Evolutionary conservation across 805 yeast species (phyloP).

Genomic region (Pichia insulana): DNA sequence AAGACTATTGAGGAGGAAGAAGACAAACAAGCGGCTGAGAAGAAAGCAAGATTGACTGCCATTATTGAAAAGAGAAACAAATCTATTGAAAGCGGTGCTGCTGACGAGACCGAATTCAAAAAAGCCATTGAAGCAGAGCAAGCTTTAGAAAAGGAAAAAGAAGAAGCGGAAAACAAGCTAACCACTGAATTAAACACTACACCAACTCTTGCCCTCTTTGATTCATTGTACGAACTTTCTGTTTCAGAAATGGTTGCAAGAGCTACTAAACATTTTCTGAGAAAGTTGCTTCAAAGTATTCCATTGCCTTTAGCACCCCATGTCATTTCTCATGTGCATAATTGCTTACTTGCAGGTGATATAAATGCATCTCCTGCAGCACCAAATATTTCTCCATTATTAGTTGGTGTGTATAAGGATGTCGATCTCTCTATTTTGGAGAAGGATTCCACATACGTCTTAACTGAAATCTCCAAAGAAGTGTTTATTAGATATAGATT

Average conservation of each 20-base stretch:
- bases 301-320: conserved; percentile 51
- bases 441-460: conserved; percentile 36
- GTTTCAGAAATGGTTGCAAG: conserved; percentile 72
- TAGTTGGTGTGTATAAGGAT: conserved; percentile 34
- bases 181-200: conserved; percentile 33
- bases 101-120: conserved; percentile 16
- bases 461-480: conserved; percentile 39
- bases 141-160: conserved; percentile 25
- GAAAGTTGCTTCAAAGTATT: conserved; percentile 34
- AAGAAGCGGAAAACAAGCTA: conserved; percentile 26
- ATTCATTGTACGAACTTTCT: conserved; percentile 40
- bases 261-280: conserved; percentile 65
- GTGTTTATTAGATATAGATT: conserved; percentile 59
- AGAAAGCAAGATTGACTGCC: conserved; percentile 26
- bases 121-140: conserved; percentile 25
- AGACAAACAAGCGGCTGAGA: conserved; percentile 20
- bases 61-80: conserved; percentile 16
- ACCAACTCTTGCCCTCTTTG: conserved; percentile 35
- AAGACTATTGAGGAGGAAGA: conserved; percentile 21
- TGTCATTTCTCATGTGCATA: conserved; percentile 63
- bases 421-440: conserved; percentile 35
- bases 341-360: conserved; percentile 50
- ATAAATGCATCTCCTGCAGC: conserved; percentile 32
- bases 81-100: conserved; percentile 13
- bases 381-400: conserved; percentile 36